Evolutionary conservation across 331 rosid species (phyloP), one percentile per base, ranked within the genome.

Genomic region (Quercus tomentella): DNA sequence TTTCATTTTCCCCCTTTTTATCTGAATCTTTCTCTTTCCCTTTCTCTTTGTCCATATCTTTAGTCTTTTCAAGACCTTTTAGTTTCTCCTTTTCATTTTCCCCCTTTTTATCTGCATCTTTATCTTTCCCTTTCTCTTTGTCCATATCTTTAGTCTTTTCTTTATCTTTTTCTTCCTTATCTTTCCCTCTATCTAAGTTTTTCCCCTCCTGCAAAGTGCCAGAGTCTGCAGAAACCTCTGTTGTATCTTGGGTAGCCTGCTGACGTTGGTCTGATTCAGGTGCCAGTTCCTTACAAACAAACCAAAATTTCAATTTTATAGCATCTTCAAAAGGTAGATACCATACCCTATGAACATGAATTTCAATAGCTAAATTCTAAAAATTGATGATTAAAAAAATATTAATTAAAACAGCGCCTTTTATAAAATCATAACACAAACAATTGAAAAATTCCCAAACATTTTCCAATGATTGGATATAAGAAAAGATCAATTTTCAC

Each of bases 71-170:
- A 68, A 90, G 74, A 82, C 80, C 87, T 92, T 94, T 96, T 43
- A 92, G 89, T 85, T 96, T 96, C 78, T 96, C 99, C 76, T 96
- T 96, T 69, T 96, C 99, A 80, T 67, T 78, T 73, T 96, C 99
- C 56, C 92, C 96, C 82, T 80, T 93, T 80, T 76, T 90, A 52
- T 93, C 99, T 74, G 18, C 80, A 16, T 91, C 96, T 80, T 91
- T 89, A 75, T 91, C 97, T 79, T 87, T 88, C 28, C 81, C 93
- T 86, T 83, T 96, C 83, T 96, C 99, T 80, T 76, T 92, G 71
- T 93, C 99, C 37, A 78, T 73, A 51, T 96, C 99, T 83, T 87
- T 96, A 77, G 79, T 79, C 86, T 90, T 96, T 11, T 93, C 98
- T 77, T 88, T 91, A 52, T 96, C 96, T 67, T 86, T 86, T 26